These are phyloP conservation scores for Tetragonia tetragonoides DNA, from an alignment of 148 eudicot genomes.

Conservation along the genomic window DNA sequence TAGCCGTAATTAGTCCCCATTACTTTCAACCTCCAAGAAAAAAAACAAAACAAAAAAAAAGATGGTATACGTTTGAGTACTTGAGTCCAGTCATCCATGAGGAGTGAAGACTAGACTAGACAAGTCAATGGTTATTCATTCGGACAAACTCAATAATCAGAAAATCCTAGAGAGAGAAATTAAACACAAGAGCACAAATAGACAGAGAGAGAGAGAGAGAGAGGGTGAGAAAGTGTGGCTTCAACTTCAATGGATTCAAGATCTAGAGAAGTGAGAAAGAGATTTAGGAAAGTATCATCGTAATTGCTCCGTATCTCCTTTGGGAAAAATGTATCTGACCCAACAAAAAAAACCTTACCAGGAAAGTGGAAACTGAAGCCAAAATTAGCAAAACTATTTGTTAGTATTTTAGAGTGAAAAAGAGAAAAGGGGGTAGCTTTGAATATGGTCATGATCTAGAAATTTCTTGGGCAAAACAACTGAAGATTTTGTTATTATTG, in stretches of 20 bases:
- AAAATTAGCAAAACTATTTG: background rate
- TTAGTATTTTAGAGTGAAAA: background rate
- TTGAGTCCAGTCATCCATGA: conserved; percentile 20
- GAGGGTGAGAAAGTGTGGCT: too few relatives aligned
- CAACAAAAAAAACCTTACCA: background rate
- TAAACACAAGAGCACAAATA: background rate
- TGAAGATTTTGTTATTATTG: conserved; percentile 10
- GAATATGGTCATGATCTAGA: conserved; percentile 26
- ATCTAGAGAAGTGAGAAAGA: conserved; percentile 18
- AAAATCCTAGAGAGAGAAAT: conserved; percentile 17
- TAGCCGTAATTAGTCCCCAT: too few relatives aligned
- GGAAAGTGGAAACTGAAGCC: background rate
- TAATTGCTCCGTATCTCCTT: conserved; percentile 23
- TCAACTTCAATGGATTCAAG: conserved; percentile 20
- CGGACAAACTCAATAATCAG: conserved; percentile 18
- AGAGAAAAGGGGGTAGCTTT: background rate
- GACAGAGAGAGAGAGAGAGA: background rate
- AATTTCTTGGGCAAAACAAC: conserved; percentile 11
- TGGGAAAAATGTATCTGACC: conserved; percentile 1
- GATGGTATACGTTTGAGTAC: background rate
- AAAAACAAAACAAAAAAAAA: background rate
- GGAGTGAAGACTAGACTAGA: conserved; percentile 9
- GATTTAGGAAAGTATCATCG: conserved; percentile 17
- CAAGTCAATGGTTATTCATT: conserved; percentile 25
- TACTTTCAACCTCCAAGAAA: background rate